These are phyloP conservation scores for Mucor velutinosus DNA, from an alignment of 371 early-diverging fungal genomes.

Conservation along the genomic window DNA sequence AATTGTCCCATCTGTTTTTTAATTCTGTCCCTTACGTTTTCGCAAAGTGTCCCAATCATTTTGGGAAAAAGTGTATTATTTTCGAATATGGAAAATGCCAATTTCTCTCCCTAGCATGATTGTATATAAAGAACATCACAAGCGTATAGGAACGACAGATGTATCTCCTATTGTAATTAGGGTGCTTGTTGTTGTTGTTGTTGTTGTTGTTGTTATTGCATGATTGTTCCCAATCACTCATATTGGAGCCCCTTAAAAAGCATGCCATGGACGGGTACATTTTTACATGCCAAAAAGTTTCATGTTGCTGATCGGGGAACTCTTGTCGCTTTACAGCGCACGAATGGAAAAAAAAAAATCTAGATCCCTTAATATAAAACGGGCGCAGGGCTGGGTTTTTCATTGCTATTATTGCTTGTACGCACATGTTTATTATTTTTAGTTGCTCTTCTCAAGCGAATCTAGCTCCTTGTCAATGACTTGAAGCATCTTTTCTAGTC, in stretches of 20 bases:
- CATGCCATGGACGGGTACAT: background rate
- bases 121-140: no score
- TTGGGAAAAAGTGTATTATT: no score
- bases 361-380: background rate
- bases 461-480: conserved; percentile 72
- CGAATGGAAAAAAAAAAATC: background rate
- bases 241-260: background rate
- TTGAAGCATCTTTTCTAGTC: conserved; percentile 64
- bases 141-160: no score
- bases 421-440: background rate
- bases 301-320: conserved; percentile 1
- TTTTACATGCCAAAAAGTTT: background rate
- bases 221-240: background rate
- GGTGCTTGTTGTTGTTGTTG: background rate
- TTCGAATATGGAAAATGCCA: background rate
- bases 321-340: background rate
- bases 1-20: no score
- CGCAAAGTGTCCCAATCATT: no score
- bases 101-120: background rate
- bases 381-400: background rate
- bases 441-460: conserved; percentile 42
- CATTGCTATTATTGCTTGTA: background rate
- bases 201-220: background rate
- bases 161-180: background rate
- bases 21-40: no score